These are phyloP conservation scores for Neofusicoccum laricinum DNA, from an alignment of 2,329 filamentous ascomycete species.

Conservation along the genomic window DNA sequence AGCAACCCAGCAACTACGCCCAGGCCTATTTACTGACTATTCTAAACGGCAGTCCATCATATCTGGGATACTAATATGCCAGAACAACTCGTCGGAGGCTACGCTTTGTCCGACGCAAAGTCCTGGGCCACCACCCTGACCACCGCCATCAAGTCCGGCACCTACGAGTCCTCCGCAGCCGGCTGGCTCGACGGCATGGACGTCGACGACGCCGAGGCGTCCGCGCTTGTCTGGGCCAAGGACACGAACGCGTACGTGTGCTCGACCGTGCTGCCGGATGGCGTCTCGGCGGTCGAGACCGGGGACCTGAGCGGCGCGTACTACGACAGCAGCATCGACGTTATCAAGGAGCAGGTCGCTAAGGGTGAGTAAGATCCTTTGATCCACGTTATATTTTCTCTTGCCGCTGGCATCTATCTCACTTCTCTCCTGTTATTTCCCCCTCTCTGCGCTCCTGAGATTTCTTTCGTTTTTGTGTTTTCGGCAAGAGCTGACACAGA, in stretches of 20 bases:
- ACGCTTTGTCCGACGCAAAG: conserved; percentile 35
- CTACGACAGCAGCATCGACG: conserved; percentile 35
- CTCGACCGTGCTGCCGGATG: conserved; percentile 39
- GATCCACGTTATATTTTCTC: too few species aligned
- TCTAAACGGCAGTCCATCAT: conserved; percentile 28
- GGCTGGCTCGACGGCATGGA: conserved; percentile 39
- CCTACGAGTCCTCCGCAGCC: conserved; percentile 24
- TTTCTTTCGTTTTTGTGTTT: background rate
- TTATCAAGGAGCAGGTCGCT: conserved; percentile 43
- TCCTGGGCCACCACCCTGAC: conserved; percentile 39
- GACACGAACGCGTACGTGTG: conserved; percentile 46
- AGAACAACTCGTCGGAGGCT: conserved; percentile 41
- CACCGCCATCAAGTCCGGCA: conserved; percentile 37
- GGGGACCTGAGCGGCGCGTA: conserved; percentile 38
- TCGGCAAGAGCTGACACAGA: background rate
- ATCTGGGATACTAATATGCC: conserved; percentile 40
- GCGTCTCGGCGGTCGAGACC: conserved; percentile 32
- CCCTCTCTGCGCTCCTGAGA: too few species aligned
- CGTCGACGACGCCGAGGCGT: conserved; percentile 32
- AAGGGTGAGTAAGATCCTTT: conserved; percentile 31
- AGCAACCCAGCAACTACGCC: too few species aligned
- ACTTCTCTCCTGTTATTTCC: background rate
- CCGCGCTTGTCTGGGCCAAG: conserved; percentile 40
- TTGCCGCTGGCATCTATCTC: too few species aligned
- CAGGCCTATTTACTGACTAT: too few species aligned